Evolutionary conservation across 805 yeast genomes (phyloP).

Genomic region (Cyberlindnera xishuangbannaensis): DNA sequence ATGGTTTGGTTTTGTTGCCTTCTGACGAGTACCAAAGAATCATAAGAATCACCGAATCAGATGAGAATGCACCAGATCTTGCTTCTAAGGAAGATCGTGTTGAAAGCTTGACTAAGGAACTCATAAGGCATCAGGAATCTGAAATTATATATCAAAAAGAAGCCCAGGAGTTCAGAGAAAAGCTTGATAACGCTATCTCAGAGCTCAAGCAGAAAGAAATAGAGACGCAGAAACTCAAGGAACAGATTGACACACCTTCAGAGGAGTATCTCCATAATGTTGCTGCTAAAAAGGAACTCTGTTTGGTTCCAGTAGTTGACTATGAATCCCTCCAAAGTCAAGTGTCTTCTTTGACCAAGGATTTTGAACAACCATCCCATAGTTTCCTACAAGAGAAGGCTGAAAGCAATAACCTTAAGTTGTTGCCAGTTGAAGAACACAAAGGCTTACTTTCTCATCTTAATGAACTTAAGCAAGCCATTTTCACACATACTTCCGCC

Average conservation of each 20-base stretch:
- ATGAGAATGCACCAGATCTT: too few species aligned
- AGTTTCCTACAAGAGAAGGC: conserved; percentile 15
- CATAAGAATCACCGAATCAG: background rate
- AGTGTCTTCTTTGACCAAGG: conserved; percentile 5
- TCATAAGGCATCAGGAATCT: conserved; percentile 1
- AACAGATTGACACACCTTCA: conserved; percentile 26
- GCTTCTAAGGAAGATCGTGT: too few species aligned
- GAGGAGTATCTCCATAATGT: conserved; percentile 23
- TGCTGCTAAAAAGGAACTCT: conserved; percentile 25
- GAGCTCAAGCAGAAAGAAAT: conserved; percentile 5
- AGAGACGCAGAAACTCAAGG: conserved; percentile 3
- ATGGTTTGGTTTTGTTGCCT: conserved; percentile 26
- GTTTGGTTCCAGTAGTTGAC: conserved; percentile 14
- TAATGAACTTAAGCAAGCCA: background rate
- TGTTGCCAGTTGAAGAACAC: conserved; percentile 10
- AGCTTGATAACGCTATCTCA: conserved; percentile 14
- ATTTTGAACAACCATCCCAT: conserved; percentile 14
- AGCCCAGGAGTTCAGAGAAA: conserved; percentile 18
- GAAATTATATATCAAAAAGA: conserved; percentile 20
- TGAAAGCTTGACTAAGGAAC: too few species aligned
- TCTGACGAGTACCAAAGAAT: conserved; percentile 15
- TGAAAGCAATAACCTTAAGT: conserved; percentile 9
- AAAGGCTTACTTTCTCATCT: background rate
- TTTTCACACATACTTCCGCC: background rate
- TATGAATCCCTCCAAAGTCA: conserved; percentile 7